Evolutionary conservation across 352 stramenopile genomes (phyloP).

Genomic region (Globisporangium sylvaticum): DNA sequence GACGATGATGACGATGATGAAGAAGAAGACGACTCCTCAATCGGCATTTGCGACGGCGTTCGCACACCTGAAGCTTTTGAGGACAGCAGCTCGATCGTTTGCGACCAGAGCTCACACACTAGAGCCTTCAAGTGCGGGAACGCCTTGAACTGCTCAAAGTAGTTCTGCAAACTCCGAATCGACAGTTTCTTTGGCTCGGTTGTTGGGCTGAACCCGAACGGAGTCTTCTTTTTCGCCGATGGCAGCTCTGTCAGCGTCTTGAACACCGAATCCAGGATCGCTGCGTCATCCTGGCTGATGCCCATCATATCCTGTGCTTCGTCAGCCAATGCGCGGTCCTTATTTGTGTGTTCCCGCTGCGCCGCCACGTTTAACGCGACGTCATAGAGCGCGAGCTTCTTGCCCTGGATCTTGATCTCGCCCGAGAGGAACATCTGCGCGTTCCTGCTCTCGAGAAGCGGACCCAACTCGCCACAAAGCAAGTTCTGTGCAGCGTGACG

Average conservation of each 20-base stretch:
- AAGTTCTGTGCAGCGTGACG: constrained; percentile 51
- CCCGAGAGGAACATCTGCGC: constrained; percentile 57
- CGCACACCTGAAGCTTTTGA: background rate
- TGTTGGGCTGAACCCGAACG: constrained; percentile 32
- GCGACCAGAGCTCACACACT: constrained; percentile 47
- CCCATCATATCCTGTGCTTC: constrained; percentile 46
- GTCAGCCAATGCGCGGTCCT: constrained; percentile 32
- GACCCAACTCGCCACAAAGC: constrained; percentile 59
- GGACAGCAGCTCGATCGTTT: constrained; percentile 41
- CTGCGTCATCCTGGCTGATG: constrained; percentile 43
- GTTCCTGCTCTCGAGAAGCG: constrained; percentile 44
- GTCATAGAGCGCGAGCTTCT: constrained; percentile 56
- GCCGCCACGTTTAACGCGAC: constrained; percentile 22
- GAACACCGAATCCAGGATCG: constrained; percentile 42
- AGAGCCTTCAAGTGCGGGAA: constrained; percentile 44
- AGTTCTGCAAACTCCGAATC: constrained; percentile 59
- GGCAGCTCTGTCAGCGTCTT: constrained; percentile 45
- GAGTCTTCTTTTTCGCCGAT: constrained; percentile 46
- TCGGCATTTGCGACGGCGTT: constrained; percentile 4
- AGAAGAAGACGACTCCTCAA: constrained; percentile 1
- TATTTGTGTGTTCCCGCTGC: constrained; percentile 12
- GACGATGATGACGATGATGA: background rate
- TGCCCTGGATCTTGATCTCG: constrained; percentile 60
- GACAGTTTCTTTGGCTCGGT: constrained; percentile 33
- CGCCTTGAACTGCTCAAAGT: constrained; percentile 57